These are phyloP conservation scores for Globisporangium lucens DNA, from an alignment of 352 stramenopile species.

Conservation along the genomic window DNA sequence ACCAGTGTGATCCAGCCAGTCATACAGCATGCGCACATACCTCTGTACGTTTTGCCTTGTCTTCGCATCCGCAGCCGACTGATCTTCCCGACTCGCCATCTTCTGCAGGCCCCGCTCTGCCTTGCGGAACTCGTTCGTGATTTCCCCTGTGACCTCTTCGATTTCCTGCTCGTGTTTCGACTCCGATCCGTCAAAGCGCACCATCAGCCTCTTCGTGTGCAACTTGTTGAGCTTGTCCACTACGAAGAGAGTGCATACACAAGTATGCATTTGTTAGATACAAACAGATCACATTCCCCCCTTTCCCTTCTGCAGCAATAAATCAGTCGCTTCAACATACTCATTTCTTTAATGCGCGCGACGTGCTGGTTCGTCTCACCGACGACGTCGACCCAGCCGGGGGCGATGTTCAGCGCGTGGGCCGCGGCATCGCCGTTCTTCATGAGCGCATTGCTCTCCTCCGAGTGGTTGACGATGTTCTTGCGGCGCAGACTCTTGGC, in stretches of 20 bases:
- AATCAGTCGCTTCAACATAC: constrained; percentile 33
- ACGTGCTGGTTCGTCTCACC: constrained; percentile 80
- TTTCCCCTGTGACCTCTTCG: constrained; percentile 71
- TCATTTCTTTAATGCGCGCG: constrained; percentile 75
- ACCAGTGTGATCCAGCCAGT: background rate
- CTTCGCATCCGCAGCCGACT: constrained; percentile 79
- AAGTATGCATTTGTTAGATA: background rate
- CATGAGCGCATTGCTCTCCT: constrained; percentile 67
- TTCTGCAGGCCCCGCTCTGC: constrained; percentile 71
- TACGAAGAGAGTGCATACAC: constrained; percentile 20
- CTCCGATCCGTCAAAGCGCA: constrained; percentile 83
- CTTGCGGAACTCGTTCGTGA: constrained; percentile 80
- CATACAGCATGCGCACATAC: constrained; percentile 19
- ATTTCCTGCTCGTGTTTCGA: constrained; percentile 86
- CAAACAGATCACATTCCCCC: background rate
- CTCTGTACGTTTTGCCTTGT: constrained; percentile 83
- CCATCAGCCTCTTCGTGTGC: constrained; percentile 84
- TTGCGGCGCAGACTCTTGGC: constrained; percentile 81
- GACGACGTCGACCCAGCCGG: constrained; percentile 79
- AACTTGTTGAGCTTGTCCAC: constrained; percentile 85
- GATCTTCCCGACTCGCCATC: constrained; percentile 70
- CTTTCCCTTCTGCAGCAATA: background rate
- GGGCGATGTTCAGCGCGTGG: constrained; percentile 35
- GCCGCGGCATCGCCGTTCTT: constrained; percentile 44
- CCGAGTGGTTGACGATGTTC: constrained; percentile 74